phyloP scores from a whole-genome alignment of 495 filamentous ascomycete genomes.

The Aspergillus hancockii region DNA sequence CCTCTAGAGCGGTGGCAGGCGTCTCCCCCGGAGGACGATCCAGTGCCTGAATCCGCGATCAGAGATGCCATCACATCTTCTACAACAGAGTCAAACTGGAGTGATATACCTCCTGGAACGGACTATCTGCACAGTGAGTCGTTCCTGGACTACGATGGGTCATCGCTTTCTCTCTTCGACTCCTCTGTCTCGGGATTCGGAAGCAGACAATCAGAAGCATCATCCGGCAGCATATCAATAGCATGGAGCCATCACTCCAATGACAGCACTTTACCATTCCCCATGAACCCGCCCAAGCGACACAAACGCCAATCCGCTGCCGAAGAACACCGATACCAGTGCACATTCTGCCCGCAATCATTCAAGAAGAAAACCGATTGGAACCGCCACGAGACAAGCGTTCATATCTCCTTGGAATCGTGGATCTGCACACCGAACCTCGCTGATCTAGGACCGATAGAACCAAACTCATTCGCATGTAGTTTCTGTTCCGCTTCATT shows the following conservation, averaged over 20 bases:
- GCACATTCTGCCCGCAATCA: constrained; percentile 80
- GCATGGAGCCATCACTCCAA: constrained; percentile 49
- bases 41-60: constrained; percentile 33
- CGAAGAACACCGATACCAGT: constrained; percentile 61
- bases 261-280: constrained; percentile 29
- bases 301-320: constrained; percentile 35
- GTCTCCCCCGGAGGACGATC: constrained; percentile 75
- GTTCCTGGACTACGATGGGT: constrained; percentile 22
- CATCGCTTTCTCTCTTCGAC: constrained; percentile 25
- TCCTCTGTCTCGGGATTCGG: constrained; percentile 34
- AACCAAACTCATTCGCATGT: constrained; percentile 39
- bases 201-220: constrained; percentile 27
- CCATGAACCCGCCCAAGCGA: constrained; percentile 21
- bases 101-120: neutral
- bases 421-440: constrained; percentile 66
- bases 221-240: constrained; percentile 37
- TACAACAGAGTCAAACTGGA: constrained; percentile 56
- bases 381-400: constrained; percentile 79
- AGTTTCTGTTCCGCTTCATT: constrained; percentile 64
- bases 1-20: constrained; percentile 79
- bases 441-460: constrained; percentile 6
- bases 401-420: constrained; percentile 74
- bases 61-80: constrained; percentile 49
- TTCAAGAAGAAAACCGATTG: constrained; percentile 86
- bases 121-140: neutral